Evolutionary conservation across 176 grass and related monocot genomes (phyloP).

Genomic region (maize (Zea mays)): Zm-B73-REFERENCE-NAM-5.0 NC_050105.1:97055501-97056000

Average conservation of each 20-base stretch:
- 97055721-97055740: background rate
- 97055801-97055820: constrained; percentile 57
- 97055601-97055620: background rate
- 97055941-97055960: background rate
- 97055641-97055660: no score
- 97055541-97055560: background rate
- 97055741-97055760: background rate
- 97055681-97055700: no score
- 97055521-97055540: background rate
- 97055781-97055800: constrained; percentile 37
- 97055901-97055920: constrained; percentile 52
- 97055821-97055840: constrained; percentile 73
- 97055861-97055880: constrained; percentile 91
- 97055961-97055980: background rate
- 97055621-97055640: background rate
- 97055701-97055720: background rate
- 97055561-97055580: background rate
- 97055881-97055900: constrained; percentile 97
- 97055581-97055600: background rate
- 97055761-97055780: constrained; percentile 18
- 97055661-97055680: no score
- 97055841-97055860: constrained; percentile 64
- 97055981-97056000: constrained; percentile 44
- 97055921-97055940: background rate
- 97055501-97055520: no score